These are phyloP conservation scores for Coniosporium apollinis DNA, from an alignment of 495 filamentous ascomycete genomes.

Conservation along the genomic window DNA sequence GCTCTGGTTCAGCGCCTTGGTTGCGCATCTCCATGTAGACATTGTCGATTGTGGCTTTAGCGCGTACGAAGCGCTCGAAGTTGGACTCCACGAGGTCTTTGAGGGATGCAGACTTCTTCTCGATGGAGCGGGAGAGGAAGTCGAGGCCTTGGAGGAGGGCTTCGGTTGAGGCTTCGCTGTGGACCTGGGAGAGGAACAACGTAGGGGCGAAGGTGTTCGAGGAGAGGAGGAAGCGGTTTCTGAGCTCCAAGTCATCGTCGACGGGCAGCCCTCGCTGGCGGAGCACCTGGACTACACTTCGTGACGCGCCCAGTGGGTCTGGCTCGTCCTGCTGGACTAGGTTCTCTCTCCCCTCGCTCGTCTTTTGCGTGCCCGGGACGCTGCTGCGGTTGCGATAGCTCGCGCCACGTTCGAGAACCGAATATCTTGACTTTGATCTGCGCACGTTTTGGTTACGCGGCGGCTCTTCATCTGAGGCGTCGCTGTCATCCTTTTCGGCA, in stretches of 20 bases:
- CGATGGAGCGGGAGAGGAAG: conserved; percentile 72
- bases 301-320: conserved; percentile 66
- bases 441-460: conserved; percentile 20
- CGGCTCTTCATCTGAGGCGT: conserved; percentile 49
- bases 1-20: conserved; percentile 51
- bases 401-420: conserved; percentile 58
- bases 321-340: conserved; percentile 76
- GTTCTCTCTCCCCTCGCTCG: conserved; percentile 50
- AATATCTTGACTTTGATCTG: conserved; percentile 61
- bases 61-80: conserved; percentile 91
- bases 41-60: conserved; percentile 93
- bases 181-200: conserved; percentile 80
- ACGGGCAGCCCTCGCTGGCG: conserved; percentile 58
- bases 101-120: conserved; percentile 88
- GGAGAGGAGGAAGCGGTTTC: conserved; percentile 83
- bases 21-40: conserved; percentile 97
- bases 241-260: conserved; percentile 67
- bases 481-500: conserved; percentile 54
- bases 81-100: conserved; percentile 94
- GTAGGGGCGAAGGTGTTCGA: conserved; percentile 90
- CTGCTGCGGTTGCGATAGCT: conserved; percentile 51
- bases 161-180: conserved; percentile 65
- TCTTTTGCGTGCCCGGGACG: conserved; percentile 52
- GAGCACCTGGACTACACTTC: conserved; percentile 70
- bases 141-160: conserved; percentile 64